Base-by-base conservation (phyloP, 805 yeast species). In the Sugiyamaella qingdaonensis region DNA sequence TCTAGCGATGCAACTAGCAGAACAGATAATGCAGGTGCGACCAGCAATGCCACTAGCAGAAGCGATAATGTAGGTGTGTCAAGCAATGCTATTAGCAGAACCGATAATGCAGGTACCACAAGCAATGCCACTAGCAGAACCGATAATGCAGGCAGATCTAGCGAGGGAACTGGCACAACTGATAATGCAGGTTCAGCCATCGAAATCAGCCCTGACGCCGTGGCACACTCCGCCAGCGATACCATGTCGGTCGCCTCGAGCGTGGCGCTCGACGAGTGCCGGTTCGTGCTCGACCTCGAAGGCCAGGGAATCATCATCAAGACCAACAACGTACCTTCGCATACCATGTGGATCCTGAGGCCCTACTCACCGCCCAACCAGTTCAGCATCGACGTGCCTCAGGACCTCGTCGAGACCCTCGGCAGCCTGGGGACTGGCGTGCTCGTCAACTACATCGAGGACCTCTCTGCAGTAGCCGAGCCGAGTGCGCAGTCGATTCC, bases 241-340 rank as follows among this genome's bases (percentile, higher is more conserved):
- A 19, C 43, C 2, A 18, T 27, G 13, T 18, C 18, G 21, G 27
- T 21, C 24, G 19, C 21, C 13, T 39, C 43, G 21, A 39, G 21
- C 24, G 8, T 39, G 24, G 18, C 43, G 5, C n/a, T 47, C 29
- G 29, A 54, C 35, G 57, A 48, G n/a, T 34, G 49, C n/a, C 57
- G 54, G n/a, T n/a, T 44, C 11, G 24, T 54, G 10, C 45, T 68
- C 1, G 92, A 88, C 59, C 72, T 91, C 37, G 98, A 92, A 67
- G 98, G 97, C 0, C 97, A 92, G 64, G 99, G 99, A 2, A 85
- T 94, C 9, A 68, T 92, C 18, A 84, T 94, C 8, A 86, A 82
- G 58, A 86, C 85, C 63, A 67, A 75, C 2, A 71, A 72, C 35
- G 75, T 82, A 0, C 91, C 92, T 0, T 75, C 85, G 0, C 95